These are phyloP conservation scores for Trichoderma reesei DNA, from an alignment of 495 filamentous ascomycete genomes.

Conservation along the genomic window DNA sequence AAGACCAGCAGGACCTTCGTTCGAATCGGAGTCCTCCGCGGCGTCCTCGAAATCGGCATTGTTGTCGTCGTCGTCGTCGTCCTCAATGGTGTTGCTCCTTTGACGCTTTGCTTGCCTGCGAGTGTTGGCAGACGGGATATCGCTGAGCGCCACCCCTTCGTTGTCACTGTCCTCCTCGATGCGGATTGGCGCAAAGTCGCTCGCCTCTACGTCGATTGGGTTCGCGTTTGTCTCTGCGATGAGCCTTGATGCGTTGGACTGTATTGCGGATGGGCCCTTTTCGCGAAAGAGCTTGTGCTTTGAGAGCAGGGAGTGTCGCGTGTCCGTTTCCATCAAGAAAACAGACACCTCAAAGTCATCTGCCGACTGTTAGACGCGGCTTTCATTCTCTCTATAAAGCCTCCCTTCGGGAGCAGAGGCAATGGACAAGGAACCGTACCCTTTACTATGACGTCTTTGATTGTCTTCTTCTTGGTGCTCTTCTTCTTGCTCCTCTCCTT, in stretches of 20 bases:
- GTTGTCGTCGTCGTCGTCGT: slow-evolving; percentile 17
- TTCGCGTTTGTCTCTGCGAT: slow-evolving; percentile 44
- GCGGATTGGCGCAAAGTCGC: slow-evolving; percentile 16
- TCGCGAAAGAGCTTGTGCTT: slow-evolving; percentile 66
- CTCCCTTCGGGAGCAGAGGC: not conserved
- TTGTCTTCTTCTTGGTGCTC: slow-evolving; percentile 50
- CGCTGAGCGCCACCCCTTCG: slow-evolving; percentile 29
- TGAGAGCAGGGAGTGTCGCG: slow-evolving; percentile 79
- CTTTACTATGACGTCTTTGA: slow-evolving; percentile 79
- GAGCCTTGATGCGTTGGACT: slow-evolving; percentile 49
- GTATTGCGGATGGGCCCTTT: slow-evolving; percentile 40
- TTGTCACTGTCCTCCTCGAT: slow-evolving; percentile 29
- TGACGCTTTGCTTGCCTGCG: slow-evolving; percentile 17
- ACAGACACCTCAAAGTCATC: slow-evolving; percentile 94
- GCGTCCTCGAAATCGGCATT: not conserved
- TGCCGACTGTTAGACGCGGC: slow-evolving; percentile 26
- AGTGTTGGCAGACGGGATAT: slow-evolving; percentile 33
- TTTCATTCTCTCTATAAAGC: not conserved
- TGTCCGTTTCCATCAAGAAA: slow-evolving; percentile 80
- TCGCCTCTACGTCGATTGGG: slow-evolving; percentile 39
- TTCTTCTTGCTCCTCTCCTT: slow-evolving; percentile 54
- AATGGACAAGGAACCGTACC: slow-evolving; percentile 37
- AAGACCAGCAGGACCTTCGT: slow-evolving; percentile 16
- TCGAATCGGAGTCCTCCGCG: slow-evolving; percentile 6
- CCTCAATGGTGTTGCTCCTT: slow-evolving; percentile 17